Conservation (phyloP, 2,329 filamentous ascomycete species). For the Daldinia sp. region DNA sequence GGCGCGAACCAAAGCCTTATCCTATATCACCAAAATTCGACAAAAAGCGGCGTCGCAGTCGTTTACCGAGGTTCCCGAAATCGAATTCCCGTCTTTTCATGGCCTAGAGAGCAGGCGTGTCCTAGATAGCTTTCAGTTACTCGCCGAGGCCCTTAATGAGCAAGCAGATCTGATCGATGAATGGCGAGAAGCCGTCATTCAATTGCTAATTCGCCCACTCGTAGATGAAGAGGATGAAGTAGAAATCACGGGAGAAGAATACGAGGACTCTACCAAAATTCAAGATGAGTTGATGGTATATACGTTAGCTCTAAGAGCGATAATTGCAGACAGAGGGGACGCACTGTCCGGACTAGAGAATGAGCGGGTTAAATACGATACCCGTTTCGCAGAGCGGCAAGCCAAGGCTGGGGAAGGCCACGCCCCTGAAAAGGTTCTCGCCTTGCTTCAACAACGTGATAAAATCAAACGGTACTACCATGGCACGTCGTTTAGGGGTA, state of each 20-base stretch:
- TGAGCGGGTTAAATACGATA: conserved; percentile 76
- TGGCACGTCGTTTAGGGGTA: conserved; percentile 72
- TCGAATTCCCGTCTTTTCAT: conserved; percentile 59
- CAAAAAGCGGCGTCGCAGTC: conserved; percentile 59
- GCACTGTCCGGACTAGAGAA: conserved; percentile 82
- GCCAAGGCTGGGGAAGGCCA: conserved; percentile 73
- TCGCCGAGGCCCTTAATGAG: conserved; percentile 72
- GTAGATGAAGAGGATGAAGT: conserved; percentile 80
- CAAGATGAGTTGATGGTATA: conserved; percentile 92
- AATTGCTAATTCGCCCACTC: conserved; percentile 75
- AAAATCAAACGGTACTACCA: conserved; percentile 58
- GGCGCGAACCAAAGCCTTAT: conserved; percentile 63
- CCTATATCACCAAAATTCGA: conserved; percentile 69
- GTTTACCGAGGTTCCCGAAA: conserved; percentile 70
- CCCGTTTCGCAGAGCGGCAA: conserved; percentile 64
- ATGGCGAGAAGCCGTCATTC: conserved; percentile 77
- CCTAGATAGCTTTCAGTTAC: conserved; percentile 69
- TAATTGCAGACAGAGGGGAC: conserved; percentile 80
- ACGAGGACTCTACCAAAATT: conserved; percentile 83
- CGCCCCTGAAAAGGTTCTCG: conserved; percentile 68
- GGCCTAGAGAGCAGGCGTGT: conserved; percentile 78
- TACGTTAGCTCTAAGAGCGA: conserved; percentile 77
- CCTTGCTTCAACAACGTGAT: conserved; percentile 59
- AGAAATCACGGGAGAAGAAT: conserved; percentile 88
- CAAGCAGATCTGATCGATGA: conserved; percentile 76